Conservation (phyloP, 2,329 filamentous ascomycete genomes). For the Aureobasidium sp. region DNA sequence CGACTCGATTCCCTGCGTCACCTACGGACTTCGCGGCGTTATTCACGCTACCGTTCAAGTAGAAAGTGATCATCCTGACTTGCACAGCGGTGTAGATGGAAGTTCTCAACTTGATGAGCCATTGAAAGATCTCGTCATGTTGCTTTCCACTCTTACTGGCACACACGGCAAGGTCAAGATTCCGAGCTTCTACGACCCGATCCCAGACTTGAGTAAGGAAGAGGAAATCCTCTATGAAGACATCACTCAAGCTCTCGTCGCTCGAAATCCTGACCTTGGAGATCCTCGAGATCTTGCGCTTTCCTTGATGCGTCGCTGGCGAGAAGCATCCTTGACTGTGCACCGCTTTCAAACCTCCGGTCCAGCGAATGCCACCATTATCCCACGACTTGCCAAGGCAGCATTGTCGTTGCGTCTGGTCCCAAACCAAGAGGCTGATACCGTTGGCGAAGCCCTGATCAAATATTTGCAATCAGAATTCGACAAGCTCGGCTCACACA, state of each 20-base stretch:
- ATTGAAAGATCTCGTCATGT: conserved; percentile 78
- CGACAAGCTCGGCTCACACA: conserved; percentile 66
- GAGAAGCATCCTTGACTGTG: conserved; percentile 88
- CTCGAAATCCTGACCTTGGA: conserved; percentile 59
- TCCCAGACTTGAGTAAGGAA: conserved; percentile 64
- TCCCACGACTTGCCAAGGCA: conserved; percentile 81
- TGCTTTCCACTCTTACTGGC: conserved; percentile 77
- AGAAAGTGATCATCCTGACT: conserved; percentile 76
- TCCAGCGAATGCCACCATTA: conserved; percentile 78
- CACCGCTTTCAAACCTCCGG: conserved; percentile 91
- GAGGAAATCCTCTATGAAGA: conserved; percentile 79
- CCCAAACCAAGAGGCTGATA: conserved; percentile 79
- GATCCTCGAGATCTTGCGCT: conserved; percentile 66
- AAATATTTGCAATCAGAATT: conserved; percentile 67
- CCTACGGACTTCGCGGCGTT: conserved; percentile 87
- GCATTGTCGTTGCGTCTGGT: conserved; percentile 87
- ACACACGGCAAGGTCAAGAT: conserved; percentile 74
- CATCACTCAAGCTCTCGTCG: conserved; percentile 70
- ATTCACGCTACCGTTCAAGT: conserved; percentile 88
- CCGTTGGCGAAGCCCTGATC: conserved; percentile 62
- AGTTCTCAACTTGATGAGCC: conserved; percentile 86
- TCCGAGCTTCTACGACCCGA: conserved; percentile 80
- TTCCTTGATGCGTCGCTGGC: conserved; percentile 88
- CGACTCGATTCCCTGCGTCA: conserved; percentile 89
- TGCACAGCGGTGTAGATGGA: conserved; percentile 95